Percentiles rank a stretch among this genome's conserved stretches.
Conservation (phyloP, 2,329 filamentous ascomycete species). For the Sporothrix brunneoviolacea region DNA sequence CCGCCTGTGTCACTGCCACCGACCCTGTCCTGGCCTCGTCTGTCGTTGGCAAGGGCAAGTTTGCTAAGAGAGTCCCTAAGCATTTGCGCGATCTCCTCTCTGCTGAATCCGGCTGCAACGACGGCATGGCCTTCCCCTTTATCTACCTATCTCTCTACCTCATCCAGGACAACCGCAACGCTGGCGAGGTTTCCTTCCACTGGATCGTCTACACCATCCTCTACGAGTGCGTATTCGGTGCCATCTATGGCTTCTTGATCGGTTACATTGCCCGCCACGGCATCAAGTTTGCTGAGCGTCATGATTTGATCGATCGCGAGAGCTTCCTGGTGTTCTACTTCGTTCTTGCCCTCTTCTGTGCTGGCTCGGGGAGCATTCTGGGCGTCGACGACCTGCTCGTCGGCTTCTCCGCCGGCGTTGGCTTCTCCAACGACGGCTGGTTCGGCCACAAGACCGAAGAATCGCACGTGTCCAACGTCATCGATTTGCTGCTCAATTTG, state of each 20-base stretch:
- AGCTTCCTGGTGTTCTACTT: slow-evolving; percentile 99
- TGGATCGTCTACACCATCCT: slow-evolving; percentile 87
- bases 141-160: slow-evolving; percentile 89
- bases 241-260: slow-evolving; percentile 76
- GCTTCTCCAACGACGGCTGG: slow-evolving; percentile 99
- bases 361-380: slow-evolving; percentile 83
- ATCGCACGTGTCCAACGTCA: slow-evolving; percentile 98
- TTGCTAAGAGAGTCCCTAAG: slow-evolving; percentile 93
- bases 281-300: slow-evolving; percentile 80
- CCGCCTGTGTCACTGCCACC: slow-evolving; percentile 93
- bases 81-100: slow-evolving; percentile 93
- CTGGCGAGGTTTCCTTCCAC: slow-evolving; percentile 65
- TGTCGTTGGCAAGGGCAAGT: slow-evolving; percentile 97
- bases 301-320: slow-evolving; percentile 85
- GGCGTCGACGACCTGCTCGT: slow-evolving; percentile 92
- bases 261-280: slow-evolving; percentile 87
- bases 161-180: slow-evolving; percentile 68
- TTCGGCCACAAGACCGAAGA: slow-evolving; percentile 98
- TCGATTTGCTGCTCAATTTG: slow-evolving; percentile 93
- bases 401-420: slow-evolving; percentile 92
- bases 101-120: slow-evolving; percentile 96
- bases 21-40: slow-evolving; percentile 96
- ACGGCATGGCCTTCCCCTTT: slow-evolving; percentile 99
- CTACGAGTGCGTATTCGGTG: slow-evolving; percentile 93
- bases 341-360: slow-evolving; percentile 89